Evolutionary conservation across 1,284 basidiomycete genomes (phyloP), one percentile per base, ranked within the genome.

Genomic region (Pterulicium gracile): DNA sequence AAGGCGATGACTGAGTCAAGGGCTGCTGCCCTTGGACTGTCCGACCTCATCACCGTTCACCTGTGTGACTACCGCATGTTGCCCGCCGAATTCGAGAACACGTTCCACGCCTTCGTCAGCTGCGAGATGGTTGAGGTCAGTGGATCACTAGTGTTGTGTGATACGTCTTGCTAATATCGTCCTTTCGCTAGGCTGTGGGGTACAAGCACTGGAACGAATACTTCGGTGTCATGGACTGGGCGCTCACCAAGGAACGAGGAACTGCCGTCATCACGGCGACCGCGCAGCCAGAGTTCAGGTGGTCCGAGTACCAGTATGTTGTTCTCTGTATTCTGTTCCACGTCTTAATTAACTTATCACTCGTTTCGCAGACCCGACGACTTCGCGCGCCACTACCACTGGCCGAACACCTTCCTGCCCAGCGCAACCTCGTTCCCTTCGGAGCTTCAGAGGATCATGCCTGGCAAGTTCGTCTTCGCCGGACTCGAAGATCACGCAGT

Each of bases 61-160:
- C 27, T 32, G n/a, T 32, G 27, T n/a, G 27, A 32, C 27, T 32
- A 32, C 27, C 27, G 27, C 27, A 32, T 32, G 27, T n/a, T 81
- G 35, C 81, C 81, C 0, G 52, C 67, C 0, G 63, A 67, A 13
- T 83, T 76, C 53, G 68, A 74, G 53, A 67, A 73, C 45, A 62
- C 70, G 0, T 85, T 88, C 52, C 84, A 88, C 58, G 74, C 81
- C 1, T 78, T 86, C 44, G 64, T 88, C 22, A 79, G 76, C 47
- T 75, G 84, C 46, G 84, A 87, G 58, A 88, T 88, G 81, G 66
- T 88, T 24, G 84, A 87, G 61, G 64, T 75, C 61, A 3, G 18
- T 15, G n/a, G n/a, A n/a, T n/a, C n/a, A 12, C 32, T n/a, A 12
- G 12, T n/a, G 32, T 34, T 12, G 12, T 12, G n/a, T 12, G 43